Percentiles rank a stretch among this genome's conserved stretches.
These are phyloP conservation scores for Tolypocladium inflatum DNA, from an alignment of 2,329 filamentous ascomycete genomes.

Conservation along the genomic window DNA sequence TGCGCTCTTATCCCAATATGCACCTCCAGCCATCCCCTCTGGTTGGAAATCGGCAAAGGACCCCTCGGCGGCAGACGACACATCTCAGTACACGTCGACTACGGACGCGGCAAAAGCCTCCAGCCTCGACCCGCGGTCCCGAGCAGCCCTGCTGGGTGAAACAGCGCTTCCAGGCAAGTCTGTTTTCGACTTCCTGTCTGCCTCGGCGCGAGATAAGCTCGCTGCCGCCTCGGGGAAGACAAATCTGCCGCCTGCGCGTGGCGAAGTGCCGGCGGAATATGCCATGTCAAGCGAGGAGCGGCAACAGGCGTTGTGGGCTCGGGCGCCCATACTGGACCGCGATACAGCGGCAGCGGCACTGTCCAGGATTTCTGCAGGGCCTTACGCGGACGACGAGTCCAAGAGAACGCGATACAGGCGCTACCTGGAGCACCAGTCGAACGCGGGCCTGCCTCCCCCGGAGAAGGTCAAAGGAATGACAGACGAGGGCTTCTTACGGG, in stretches of 20 bases:
- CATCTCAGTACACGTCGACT: slow-evolving; percentile 48
- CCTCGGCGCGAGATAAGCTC: slow-evolving; percentile 67
- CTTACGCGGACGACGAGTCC: slow-evolving; percentile 71
- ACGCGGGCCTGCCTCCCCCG: slow-evolving; percentile 38
- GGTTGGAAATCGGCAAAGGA: slow-evolving; percentile 63
- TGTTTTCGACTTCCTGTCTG: slow-evolving; percentile 84
- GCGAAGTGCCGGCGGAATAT: slow-evolving; percentile 62
- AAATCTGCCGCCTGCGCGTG: slow-evolving; percentile 67
- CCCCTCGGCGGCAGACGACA: slow-evolving; percentile 1
- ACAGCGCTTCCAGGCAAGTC: slow-evolving; percentile 75
- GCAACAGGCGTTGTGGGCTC: slow-evolving; percentile 45
- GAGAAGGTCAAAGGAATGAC: slow-evolving; percentile 30
- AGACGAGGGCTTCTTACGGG: slow-evolving; percentile 68
- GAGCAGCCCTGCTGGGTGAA: slow-evolving; percentile 76
- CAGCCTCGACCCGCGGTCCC: slow-evolving; percentile 61
- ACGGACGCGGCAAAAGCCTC: slow-evolving; percentile 72
- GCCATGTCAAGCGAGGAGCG: slow-evolving; percentile 54
- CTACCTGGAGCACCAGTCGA: slow-evolving; percentile 69
- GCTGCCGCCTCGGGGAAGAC: slow-evolving; percentile 64
- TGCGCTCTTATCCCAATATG: slow-evolving; percentile 32
- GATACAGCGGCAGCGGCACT: slow-evolving; percentile 60
- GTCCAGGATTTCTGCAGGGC: slow-evolving; percentile 53
- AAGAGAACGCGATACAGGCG: slow-evolving; percentile 74
- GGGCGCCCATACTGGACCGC: slow-evolving; percentile 56
- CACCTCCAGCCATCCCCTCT: slow-evolving; percentile 56